phyloP scores from a whole-genome alignment of 2,329 filamentous ascomycete genomes.

The Rhynchosporium secalis region DNA sequence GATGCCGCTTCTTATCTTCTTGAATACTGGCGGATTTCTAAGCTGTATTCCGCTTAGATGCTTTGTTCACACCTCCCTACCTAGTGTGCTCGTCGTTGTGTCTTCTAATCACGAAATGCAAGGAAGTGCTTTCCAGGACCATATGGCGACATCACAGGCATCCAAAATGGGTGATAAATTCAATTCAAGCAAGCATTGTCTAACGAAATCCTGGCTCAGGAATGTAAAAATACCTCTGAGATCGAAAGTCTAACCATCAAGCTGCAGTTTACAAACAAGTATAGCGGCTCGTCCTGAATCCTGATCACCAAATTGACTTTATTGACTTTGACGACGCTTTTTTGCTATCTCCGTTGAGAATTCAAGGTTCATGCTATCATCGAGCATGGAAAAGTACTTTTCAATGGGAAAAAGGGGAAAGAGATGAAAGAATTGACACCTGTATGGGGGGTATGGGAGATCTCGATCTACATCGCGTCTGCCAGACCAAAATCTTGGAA shows the following conservation, averaged over 20 bases:
- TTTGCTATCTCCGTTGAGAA: no score
- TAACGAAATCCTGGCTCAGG: no score
- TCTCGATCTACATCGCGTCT: background rate
- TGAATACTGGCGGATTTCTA: background rate
- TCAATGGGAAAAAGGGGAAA: background rate
- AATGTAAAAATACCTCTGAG: no score
- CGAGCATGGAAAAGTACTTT: background rate
- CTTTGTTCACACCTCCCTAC: background rate
- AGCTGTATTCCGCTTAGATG: background rate
- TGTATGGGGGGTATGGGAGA: background rate
- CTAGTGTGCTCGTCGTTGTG: background rate
- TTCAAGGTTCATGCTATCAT: no score
- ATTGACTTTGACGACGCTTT: no score
- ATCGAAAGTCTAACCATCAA: no score
- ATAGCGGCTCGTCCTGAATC: no score
- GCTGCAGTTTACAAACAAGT: no score
- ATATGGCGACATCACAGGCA: background rate
- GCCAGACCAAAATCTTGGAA: slow-evolving; percentile 16
- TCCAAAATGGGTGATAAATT: background rate
- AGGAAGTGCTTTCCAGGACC: background rate
- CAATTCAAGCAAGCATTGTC: background rate
- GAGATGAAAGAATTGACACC: background rate
- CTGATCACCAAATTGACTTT: no score
- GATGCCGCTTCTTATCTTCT: background rate
- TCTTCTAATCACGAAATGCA: background rate